Percentiles rank a stretch among this genome's conserved stretches.
Evolutionary conservation across 169 alveolate species (phyloP).

Genomic region (Plasmodium falciparum): DNA sequence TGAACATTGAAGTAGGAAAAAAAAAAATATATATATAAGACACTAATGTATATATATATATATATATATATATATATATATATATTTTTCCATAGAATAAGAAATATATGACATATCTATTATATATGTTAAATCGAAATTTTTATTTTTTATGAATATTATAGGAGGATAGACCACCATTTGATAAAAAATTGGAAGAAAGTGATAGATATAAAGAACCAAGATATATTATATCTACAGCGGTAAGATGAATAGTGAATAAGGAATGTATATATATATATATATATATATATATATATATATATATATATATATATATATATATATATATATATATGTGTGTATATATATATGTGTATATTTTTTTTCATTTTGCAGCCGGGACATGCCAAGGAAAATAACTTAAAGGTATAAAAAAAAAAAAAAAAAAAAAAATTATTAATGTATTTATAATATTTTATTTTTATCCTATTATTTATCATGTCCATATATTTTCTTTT

Average conservation of each 20-base stretch:
- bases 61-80: neutral
- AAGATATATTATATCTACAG: conserved; percentile 43
- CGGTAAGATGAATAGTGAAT: conserved; percentile 31
- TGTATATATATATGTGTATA: neutral
- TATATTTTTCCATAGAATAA: neutral
- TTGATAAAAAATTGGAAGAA: conserved; percentile 67
- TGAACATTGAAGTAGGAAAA: conserved; percentile 80
- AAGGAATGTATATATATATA: no score
- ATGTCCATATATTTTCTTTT: neutral
- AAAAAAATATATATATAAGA: neutral
- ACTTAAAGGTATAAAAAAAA: conserved; percentile 54
- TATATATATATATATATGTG: neutral
- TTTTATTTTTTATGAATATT: neutral
- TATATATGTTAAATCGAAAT: neutral
- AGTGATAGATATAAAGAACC: conserved; percentile 61
- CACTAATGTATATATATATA: neutral
- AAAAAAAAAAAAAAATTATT: neutral
- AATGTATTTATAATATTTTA: neutral
- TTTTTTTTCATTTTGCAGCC: conserved; percentile 26
- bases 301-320: neutral
- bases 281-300: neutral
- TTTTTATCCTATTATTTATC: neutral
- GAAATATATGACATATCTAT: neutral
- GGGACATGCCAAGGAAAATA: conserved; percentile 66
- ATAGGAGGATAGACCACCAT: conserved; percentile 74